Percentiles rank a stretch among this genome's conserved stretches.
Evolutionary conservation across 2,329 filamentous ascomycete species (phyloP).

Genomic region (Fusarium fracticaudum): DNA sequence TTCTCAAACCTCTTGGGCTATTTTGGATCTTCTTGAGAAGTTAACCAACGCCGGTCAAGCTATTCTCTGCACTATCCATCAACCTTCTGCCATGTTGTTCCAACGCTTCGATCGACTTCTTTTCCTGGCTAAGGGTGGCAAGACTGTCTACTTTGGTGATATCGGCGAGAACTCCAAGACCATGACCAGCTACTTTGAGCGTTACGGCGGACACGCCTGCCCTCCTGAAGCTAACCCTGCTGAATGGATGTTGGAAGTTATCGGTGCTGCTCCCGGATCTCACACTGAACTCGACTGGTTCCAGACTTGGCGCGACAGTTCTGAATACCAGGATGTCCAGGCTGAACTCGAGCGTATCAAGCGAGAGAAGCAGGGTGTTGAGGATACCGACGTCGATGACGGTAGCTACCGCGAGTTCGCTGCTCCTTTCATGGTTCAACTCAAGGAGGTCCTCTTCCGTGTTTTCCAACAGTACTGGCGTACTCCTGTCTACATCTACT

Average conservation of each 20-base stretch:
- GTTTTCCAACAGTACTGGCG: constrained; percentile 95
- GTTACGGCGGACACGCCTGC: constrained; percentile 72
- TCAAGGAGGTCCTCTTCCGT: constrained; percentile 73
- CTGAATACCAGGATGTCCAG: constrained; percentile 65
- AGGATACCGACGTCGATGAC: constrained; percentile 48
- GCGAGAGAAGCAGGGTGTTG: constrained; percentile 53
- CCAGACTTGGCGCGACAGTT: constrained; percentile 67
- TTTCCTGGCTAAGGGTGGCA: constrained; percentile 79
- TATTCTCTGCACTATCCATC: constrained; percentile 96
- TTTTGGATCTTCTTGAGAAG: constrained; percentile 87
- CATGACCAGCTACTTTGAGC: constrained; percentile 80
- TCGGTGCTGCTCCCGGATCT: constrained; percentile 71
- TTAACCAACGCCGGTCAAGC: constrained; percentile 89
- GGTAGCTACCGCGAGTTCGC: constrained; percentile 79
- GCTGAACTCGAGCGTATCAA: constrained; percentile 67
- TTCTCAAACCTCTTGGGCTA: constrained; percentile 92
- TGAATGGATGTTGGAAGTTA: constrained; percentile 78
- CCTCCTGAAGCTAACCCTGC: constrained; percentile 78
- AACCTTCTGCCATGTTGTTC: constrained; percentile 95
- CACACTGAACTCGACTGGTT: constrained; percentile 73
- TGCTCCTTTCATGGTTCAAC: constrained; percentile 74
- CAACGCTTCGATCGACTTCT: constrained; percentile 87
- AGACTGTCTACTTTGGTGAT: constrained; percentile 83
- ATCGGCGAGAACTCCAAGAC: constrained; percentile 76
- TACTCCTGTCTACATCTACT: constrained; percentile 88